Evolutionary conservation across 345 rosid species (phyloP).

Genomic region (Eucalyptus brandiana): DNA sequence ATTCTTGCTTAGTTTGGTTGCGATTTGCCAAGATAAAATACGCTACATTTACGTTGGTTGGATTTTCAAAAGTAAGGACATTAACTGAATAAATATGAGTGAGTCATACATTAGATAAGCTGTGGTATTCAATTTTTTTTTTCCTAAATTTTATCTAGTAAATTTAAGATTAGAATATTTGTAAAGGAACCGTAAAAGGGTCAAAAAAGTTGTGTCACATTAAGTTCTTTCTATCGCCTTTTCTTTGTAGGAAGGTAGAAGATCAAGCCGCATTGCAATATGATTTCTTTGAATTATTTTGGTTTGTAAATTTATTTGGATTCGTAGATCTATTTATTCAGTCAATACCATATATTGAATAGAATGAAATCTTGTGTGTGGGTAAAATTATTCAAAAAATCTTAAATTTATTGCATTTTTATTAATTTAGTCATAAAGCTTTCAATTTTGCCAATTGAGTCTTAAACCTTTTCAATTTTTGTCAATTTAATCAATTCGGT

Average conservation of each 20-base stretch:
- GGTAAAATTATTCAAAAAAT: not conserved
- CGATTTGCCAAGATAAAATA: not conserved
- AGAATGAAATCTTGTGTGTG: not conserved
- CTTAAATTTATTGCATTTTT: no score
- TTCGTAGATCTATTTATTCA: not conserved
- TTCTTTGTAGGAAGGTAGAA: not conserved
- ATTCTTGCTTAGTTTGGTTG: not conserved
- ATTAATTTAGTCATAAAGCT: accelerated
- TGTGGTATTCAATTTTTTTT: not conserved
- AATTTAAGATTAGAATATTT: not conserved
- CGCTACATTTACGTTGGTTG: not conserved
- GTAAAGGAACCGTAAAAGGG: not conserved
- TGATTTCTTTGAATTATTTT: not conserved
- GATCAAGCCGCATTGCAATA: not conserved
- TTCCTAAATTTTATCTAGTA: not conserved
- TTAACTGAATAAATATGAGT: not conserved
- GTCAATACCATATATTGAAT: not conserved
- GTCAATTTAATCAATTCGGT: accelerated
- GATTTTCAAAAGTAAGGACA: not conserved
- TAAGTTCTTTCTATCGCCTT: not conserved
- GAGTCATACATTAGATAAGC: not conserved
- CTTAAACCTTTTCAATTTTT: no score
- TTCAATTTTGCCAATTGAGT: no score
- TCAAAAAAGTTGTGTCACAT: not conserved
- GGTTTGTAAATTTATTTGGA: not conserved